Percentiles rank a stretch among this genome's conserved stretches.
These are phyloP conservation scores for Haplographium delicatum DNA, from an alignment of 495 filamentous ascomycete species.

Conservation along the genomic window DNA sequence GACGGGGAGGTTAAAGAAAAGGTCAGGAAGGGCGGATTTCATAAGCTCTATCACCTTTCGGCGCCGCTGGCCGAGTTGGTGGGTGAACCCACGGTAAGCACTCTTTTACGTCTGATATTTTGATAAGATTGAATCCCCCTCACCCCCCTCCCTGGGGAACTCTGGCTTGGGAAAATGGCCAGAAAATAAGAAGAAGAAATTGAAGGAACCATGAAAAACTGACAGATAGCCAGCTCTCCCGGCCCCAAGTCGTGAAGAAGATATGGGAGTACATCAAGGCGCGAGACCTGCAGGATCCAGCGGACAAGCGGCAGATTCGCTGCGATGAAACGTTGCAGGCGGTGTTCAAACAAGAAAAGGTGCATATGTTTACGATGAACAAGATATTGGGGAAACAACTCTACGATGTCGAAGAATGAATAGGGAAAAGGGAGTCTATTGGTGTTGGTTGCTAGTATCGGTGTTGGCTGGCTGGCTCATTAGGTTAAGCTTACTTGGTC, in stretches of 20 bases:
- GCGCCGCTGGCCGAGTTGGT: slow-evolving; percentile 58
- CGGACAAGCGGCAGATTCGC: slow-evolving; percentile 81
- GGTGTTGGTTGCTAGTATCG: no score
- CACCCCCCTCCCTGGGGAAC: not conserved
- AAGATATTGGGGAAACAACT: slow-evolving; percentile 51
- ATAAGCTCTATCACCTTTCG: slow-evolving; percentile 61
- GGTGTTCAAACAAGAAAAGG: slow-evolving; percentile 83
- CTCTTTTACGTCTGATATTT: not conserved
- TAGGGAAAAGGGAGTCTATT: no score
- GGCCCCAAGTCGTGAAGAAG: slow-evolving; percentile 90
- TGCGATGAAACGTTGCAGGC: slow-evolving; percentile 88
- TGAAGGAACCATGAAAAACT: no score
- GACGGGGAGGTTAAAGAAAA: slow-evolving; percentile 57
- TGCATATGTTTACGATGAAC: slow-evolving; percentile 99
- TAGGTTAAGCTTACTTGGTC: no score
- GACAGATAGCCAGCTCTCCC: slow-evolving; percentile 77
- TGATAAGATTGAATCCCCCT: no score
- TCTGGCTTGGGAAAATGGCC: no score
- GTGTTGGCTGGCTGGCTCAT: no score
- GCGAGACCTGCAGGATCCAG: slow-evolving; percentile 82
- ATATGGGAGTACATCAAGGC: slow-evolving; percentile 92
- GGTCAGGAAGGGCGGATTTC: slow-evolving; percentile 37
- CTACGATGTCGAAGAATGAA: slow-evolving; percentile 50
- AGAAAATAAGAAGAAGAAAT: no score
- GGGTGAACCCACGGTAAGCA: slow-evolving; percentile 41